Evolutionary conservation across 1,139 yeast species (phyloP), one percentile per base, ranked within the genome.

Genomic region (Suhomyces anneliseae): DNA sequence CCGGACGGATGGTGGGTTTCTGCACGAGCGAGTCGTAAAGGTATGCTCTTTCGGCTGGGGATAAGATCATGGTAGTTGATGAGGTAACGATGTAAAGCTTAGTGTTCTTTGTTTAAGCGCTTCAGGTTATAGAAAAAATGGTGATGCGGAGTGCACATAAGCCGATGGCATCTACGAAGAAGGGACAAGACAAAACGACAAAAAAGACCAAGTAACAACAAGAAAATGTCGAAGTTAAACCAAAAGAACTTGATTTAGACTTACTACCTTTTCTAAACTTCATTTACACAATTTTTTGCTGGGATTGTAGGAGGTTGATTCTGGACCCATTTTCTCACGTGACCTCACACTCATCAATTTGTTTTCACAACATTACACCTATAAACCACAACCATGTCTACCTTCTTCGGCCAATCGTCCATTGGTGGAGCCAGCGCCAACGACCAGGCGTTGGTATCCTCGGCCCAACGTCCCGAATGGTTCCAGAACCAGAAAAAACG

Each of bases 11-110:
- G 8, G 88, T 83, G 0, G 90, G 88, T 8, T 64, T 60, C 36
- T 80, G 74, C 3, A 74, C 68, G 39, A 92, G 71, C 1, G 97
- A 90, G 44, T 87, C 90, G 57, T 83, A 81, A 31, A 92, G 69
- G 61, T 85, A 92, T 8, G 90, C 80, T 58, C 90, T 79, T 68
- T 92, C 99, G 1, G 98, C 87, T 10, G 92, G 87, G 6, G 97
- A 90, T 50, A 90, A 70, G 39, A 81, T 76, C 90, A 85, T 85
- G 32, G 37, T 6, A 19, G 24, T 19, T 19, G 24, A 19, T 19
- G 24, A 19, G 3, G 4, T 19, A 6, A 4, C 4, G 24, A 19
- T 19, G 24, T 2, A 2, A 19, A 19, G 15, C 15, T 14, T 14
- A 14, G 15, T 14, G 15, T 19, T 6, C 4, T 3, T 19, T 19